phyloP scores from a whole-genome alignment of 768 basidiomycete species.

The Mycena haematopus region DNA sequence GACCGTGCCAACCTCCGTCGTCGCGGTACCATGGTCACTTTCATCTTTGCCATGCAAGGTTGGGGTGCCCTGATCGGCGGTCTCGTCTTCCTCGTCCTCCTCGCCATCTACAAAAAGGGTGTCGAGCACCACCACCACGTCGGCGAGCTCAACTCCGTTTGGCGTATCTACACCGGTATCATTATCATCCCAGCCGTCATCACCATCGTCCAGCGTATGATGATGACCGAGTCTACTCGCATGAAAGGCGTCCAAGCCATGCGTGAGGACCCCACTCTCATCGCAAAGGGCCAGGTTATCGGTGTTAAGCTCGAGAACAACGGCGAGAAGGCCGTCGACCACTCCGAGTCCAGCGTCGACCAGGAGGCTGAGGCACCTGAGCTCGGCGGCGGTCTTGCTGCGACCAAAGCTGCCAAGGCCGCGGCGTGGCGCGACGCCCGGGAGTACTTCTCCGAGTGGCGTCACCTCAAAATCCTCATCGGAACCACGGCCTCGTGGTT shows the following conservation, averaged over 20 bases:
- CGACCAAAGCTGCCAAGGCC: constrained; percentile 20
- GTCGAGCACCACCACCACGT: constrained; percentile 13
- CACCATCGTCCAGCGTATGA: constrained; percentile 21
- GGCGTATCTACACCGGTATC: constrained; percentile 27
- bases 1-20: constrained; percentile 28
- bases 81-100: constrained; percentile 20
- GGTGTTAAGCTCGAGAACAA: constrained; percentile 12
- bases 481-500: constrained; percentile 23
- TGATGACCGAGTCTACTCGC: constrained; percentile 22
- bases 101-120: constrained; percentile 21
- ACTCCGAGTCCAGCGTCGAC: not conserved
- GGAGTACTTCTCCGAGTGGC: constrained; percentile 28
- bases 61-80: constrained; percentile 25
- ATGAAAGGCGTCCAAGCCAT: constrained; percentile 24
- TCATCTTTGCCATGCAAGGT: constrained; percentile 27
- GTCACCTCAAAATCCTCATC: constrained; percentile 27
- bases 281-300: constrained; percentile 13
- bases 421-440: constrained; percentile 27
- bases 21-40: constrained; percentile 29
- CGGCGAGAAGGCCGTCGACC: constrained; percentile 6
- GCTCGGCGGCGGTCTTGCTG: not conserved
- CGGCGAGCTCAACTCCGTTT: constrained; percentile 24
- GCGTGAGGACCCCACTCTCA: constrained; percentile 21
- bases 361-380: not conserved
- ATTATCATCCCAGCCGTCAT: constrained; percentile 22